These are phyloP conservation scores for Euphorbia schlechtendalii DNA, from an alignment of 441 rosid genomes.

Conservation along the genomic window DNA sequence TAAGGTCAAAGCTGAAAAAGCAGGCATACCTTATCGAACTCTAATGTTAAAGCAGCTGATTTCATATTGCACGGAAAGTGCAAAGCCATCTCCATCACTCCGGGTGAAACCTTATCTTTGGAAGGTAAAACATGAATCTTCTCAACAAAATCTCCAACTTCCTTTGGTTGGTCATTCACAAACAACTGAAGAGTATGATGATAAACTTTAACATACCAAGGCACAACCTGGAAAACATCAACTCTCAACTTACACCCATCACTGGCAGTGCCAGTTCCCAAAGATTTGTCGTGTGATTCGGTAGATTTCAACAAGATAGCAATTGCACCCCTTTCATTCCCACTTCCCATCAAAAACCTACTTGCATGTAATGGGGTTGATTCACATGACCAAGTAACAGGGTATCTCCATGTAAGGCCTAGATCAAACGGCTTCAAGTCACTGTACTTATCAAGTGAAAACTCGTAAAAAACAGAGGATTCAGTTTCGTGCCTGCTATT, in stretches of 20 bases:
- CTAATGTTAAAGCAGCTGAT: conserved; percentile 69
- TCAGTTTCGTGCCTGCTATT: conserved; percentile 17
- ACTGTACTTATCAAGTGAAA: conserved; percentile 46
- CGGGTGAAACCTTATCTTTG: conserved; percentile 83
- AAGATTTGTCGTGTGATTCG: conserved; percentile 26
- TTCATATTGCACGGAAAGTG: conserved; percentile 65
- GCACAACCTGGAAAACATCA: conserved; percentile 83
- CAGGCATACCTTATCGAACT: conserved; percentile 79
- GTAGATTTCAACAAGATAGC: conserved; percentile 74
- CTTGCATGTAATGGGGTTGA: conserved; percentile 64
- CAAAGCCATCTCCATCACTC: conserved; percentile 82
- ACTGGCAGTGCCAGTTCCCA: conserved; percentile 15
- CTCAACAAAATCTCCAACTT: conserved; percentile 41
- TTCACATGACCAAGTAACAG: conserved; percentile 59
- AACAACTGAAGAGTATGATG: conserved; percentile 64
- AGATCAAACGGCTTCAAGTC: conserved; percentile 61
- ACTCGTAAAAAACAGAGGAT: conserved; percentile 42
- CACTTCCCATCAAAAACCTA: conserved; percentile 95
- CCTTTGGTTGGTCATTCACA: conserved; percentile 57
- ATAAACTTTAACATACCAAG: conserved; percentile 93
- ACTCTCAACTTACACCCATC: conserved; percentile 47
- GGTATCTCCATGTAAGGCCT: conserved; percentile 66
- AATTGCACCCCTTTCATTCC: conserved; percentile 93
- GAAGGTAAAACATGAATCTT: conserved; percentile 79
- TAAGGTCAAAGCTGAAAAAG: conserved; percentile 3